Conservation (phyloP, 352 stramenopile genomes). For the Phytophthora kernoviae region DNA sequence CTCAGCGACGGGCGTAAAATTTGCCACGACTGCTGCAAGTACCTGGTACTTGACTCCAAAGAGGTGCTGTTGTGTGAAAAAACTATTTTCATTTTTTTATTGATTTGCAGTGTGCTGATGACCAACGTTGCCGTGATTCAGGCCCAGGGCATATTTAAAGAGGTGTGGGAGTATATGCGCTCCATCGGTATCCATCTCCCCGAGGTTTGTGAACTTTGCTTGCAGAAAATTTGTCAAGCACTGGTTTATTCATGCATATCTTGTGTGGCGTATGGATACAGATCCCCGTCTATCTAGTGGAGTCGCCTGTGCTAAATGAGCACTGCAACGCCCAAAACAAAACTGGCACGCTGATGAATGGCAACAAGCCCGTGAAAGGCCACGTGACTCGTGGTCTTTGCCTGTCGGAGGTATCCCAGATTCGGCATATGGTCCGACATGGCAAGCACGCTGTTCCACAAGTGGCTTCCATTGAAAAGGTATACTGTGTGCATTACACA, state of each 20-base stretch:
- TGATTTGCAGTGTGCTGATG: background rate
- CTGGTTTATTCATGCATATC: background rate
- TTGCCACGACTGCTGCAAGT: slow-evolving; percentile 65
- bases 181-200: slow-evolving; percentile 70
- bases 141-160: slow-evolving; percentile 46
- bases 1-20: slow-evolving; percentile 71
- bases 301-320: slow-evolving; percentile 59
- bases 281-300: slow-evolving; percentile 72
- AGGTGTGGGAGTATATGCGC: slow-evolving; percentile 76
- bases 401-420: slow-evolving; percentile 58
- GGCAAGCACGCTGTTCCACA: slow-evolving; percentile 43
- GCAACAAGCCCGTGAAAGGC: slow-evolving; percentile 35
- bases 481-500: slow-evolving; percentile 8
- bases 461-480: slow-evolving; percentile 57
- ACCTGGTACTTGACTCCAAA: slow-evolving; percentile 61
- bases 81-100: background rate
- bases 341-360: slow-evolving; percentile 27
- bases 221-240: background rate
- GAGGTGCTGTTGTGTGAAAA: slow-evolving; percentile 36
- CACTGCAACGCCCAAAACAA: slow-evolving; percentile 41
- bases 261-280: slow-evolving; percentile 12
- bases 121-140: slow-evolving; percentile 4
- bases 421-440: slow-evolving; percentile 54
- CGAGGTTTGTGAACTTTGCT: slow-evolving; percentile 30
- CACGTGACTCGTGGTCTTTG: slow-evolving; percentile 60